phyloP scores from a whole-genome alignment of 75 land plant species.

The Sequoia sempervirens region DNA sequence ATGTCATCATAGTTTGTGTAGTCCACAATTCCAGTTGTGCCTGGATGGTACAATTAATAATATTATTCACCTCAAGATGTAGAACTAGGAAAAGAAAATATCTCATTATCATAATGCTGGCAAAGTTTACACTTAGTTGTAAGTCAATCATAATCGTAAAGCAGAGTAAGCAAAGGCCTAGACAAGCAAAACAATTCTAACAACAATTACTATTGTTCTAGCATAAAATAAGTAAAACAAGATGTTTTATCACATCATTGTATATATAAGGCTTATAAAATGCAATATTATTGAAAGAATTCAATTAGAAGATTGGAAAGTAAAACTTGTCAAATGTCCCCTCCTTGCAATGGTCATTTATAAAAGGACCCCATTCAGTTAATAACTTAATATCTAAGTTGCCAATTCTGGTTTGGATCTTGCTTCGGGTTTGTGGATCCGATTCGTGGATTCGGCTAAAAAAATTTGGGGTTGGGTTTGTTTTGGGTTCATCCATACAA shows the following conservation, averaged over 20 bases:
- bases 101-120: background rate
- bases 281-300: background rate
- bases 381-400: too few species aligned
- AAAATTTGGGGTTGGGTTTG: too few species aligned
- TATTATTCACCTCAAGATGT: background rate
- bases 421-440: too few species aligned
- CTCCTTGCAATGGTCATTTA: background rate
- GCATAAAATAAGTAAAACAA: background rate
- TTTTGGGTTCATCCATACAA: too few species aligned
- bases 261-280: background rate
- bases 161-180: background rate
- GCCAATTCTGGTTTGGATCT: too few species aligned
- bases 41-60: slow-evolving; percentile 12
- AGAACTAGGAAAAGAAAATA: background rate
- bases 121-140: background rate
- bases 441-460: too few species aligned
- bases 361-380: background rate
- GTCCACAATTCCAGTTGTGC: slow-evolving; percentile 74
- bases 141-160: background rate
- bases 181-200: background rate
- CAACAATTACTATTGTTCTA: background rate
- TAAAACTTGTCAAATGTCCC: background rate
- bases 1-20: slow-evolving; percentile 81
- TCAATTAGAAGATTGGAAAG: background rate
- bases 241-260: background rate